Base-by-base conservation (phyloP, 192 early-diverging fungal species). In the Linnemannia hyalina region DNA sequence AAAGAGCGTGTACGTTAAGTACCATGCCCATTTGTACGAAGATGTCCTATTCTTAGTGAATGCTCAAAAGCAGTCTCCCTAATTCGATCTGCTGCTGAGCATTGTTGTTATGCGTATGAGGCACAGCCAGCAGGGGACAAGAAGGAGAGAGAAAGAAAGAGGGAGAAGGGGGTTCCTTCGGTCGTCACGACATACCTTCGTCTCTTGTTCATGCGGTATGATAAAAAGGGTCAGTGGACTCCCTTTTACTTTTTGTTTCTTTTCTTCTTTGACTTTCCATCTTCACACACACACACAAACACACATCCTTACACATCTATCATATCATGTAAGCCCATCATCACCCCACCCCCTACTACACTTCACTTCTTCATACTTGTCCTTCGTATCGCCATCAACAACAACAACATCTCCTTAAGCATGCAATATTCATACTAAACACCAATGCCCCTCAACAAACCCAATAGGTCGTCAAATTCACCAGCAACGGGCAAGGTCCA, bases 401-500 rank as follows among this genome's bases (percentile, higher is more conserved):
- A 29, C 11, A 26, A 23, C 26, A 65, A 13, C 36, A 38, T 75
- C 47, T 35, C 46, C 35, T 52, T 44, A 38, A 42, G 20, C 13
- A n/a, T 13, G 26, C 22, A 32, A 42, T 1, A 42, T 9, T 20
- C 44, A 54, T 8, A 15, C 47, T 18, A 74, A 42, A 55, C 29
- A 47, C 4, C 35, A 55, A 65, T 32, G 26, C 11, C 29, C n/a
- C 26, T 29, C 13, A 32, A 32, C 29, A 65, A 52, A 20, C 20
- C 20, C n/a, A n/a, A 69, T 54, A 69, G 46, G 29, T 52, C 42
- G 44, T 42, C 68, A 16, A 77, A 38, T 49, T 23, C 79, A 40
- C 47, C 57, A 65, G 74, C 77, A 26, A 42, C 75, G 15, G 57
- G 47, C 63, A 86, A 86, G 75, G 84, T 86, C 75, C 84, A 86